Evolutionary conservation across 2,329 filamentous ascomycete species (phyloP).

Genomic region (Sporothrix pallida): DNA sequence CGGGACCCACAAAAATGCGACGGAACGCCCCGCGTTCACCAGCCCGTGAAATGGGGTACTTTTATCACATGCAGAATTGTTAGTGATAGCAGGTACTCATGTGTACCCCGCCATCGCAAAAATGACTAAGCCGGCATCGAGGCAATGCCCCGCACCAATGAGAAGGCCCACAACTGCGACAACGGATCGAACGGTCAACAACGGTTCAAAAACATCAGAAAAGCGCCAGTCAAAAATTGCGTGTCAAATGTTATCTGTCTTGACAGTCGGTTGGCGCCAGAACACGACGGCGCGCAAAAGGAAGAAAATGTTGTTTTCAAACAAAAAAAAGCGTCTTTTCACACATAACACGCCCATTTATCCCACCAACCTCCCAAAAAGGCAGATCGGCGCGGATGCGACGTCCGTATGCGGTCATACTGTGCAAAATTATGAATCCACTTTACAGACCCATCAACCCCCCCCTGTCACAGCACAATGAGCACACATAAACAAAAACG

Average conservation of each 20-base stretch:
- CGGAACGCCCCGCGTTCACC: slow-evolving; percentile 27
- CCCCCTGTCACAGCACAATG: slow-evolving; percentile 1
- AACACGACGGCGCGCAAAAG: not conserved
- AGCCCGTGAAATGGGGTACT: not conserved
- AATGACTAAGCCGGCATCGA: slow-evolving; percentile 25
- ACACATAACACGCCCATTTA: too few relatives aligned
- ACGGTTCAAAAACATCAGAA: slow-evolving; percentile 3
- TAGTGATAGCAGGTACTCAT: not conserved
- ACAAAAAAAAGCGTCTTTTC: not conserved
- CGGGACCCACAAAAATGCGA: slow-evolving; percentile 27
- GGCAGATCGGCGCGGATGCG: slow-evolving; percentile 19
- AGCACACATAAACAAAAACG: not conserved
- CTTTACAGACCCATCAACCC: not conserved
- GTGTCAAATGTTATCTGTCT: not conserved
- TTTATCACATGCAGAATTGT: too few relatives aligned
- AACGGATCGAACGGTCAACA: not conserved
- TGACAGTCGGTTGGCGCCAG: not conserved
- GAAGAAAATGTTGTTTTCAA: not conserved
- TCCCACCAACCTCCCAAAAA: not conserved
- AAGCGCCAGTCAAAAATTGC: not conserved
- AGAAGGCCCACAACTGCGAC: slow-evolving; percentile 22
- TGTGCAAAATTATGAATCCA: not conserved
- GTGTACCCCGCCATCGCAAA: slow-evolving; percentile 21
- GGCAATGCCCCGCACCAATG: slow-evolving; percentile 28
- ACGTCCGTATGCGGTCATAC: slow-evolving; percentile 22